A percentile compares a stretch with the other conserved stretches of the same genome.
Evolutionary conservation across 805 yeast genomes (phyloP).

Genomic region (Lachancea quebecensis): DNA sequence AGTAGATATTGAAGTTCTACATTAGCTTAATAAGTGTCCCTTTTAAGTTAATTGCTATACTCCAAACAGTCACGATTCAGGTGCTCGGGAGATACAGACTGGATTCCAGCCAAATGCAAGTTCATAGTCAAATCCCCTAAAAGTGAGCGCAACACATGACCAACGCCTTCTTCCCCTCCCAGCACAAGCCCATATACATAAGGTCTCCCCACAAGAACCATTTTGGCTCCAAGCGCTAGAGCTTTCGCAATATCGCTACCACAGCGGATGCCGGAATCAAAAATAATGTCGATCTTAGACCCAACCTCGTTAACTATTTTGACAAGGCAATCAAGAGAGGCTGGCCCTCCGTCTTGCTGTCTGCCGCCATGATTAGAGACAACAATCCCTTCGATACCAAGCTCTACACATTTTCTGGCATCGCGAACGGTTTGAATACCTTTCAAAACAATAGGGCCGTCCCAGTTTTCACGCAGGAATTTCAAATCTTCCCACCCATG

Average conservation of each 20-base stretch:
- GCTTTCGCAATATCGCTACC: constrained; percentile 8
- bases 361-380: constrained; percentile 8
- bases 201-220: constrained; percentile 6
- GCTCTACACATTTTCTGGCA: constrained; percentile 3
- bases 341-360: constrained; percentile 15
- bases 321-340: constrained; percentile 7
- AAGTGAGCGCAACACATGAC: constrained; percentile 12
- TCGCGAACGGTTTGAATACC: constrained; percentile 6
- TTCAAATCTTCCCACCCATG: constrained; percentile 7
- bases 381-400: constrained; percentile 6
- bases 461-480: constrained; percentile 6
- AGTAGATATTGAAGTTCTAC: no score
- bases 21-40: neutral
- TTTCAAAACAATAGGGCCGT: constrained; percentile 7
- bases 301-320: constrained; percentile 12
- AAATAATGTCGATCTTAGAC: constrained; percentile 3
- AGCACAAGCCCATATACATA: constrained; percentile 4
- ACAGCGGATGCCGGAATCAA: constrained; percentile 7
- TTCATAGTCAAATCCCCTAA: constrained; percentile 13
- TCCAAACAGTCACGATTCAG: constrained; percentile 10
- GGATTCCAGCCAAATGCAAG: constrained; percentile 12
- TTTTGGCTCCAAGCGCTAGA: constrained; percentile 6
- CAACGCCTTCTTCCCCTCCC: constrained; percentile 7
- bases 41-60: constrained; percentile 2
- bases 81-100: constrained; percentile 10